Base-by-base conservation (phyloP, 73 alveolate species). In the Urostyla sp. region DNA sequence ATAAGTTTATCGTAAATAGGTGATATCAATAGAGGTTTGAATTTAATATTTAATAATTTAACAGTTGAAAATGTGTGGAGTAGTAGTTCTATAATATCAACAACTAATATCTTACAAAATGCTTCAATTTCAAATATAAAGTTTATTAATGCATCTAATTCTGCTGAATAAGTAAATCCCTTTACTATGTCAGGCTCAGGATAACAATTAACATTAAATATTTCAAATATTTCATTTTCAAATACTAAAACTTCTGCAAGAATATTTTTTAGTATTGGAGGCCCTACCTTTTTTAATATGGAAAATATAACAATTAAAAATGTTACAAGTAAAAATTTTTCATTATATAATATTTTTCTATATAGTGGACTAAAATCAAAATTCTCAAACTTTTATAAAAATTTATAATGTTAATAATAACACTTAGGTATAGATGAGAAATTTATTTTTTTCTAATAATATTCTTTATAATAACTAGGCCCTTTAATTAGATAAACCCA, bases 291-390 rank as follows among this genome's bases (percentile, higher is more conserved):
- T 38, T 16, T 63, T 10, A 15, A 5, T 20, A 27, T 63, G 6
- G 60, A 63, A 18, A 63, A 63, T 48, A 6, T 20, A 16, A n/a
- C 6, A 3, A 40, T 40, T 20, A 40, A 27, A 28, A 63, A 63
- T 32, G 44, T 43, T 40, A 63, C 79, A 7, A 15, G 79, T 63
- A 63, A 63, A 48, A 5, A 58, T 15, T 31, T 38, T 23, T 31
- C 10, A 31, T 58, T 8, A 37, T 40, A 27, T 63, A 38, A 37
- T 0, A 37, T 10, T 10, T 21, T n/a, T n/a, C 35, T 18, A 27
- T 5, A 13, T 43, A 63, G 79, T 63, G 32, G 79, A 34, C 21
- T 7, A 10, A 38, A 8, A 1, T 3, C 6, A 63, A 38, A 63
- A 63, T 43, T 46, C 43, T 38, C 24, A n/a, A 13, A 10, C 53